Base-by-base conservation (phyloP, 805 yeast species). In the Scheffersomyces spartinae region DNA sequence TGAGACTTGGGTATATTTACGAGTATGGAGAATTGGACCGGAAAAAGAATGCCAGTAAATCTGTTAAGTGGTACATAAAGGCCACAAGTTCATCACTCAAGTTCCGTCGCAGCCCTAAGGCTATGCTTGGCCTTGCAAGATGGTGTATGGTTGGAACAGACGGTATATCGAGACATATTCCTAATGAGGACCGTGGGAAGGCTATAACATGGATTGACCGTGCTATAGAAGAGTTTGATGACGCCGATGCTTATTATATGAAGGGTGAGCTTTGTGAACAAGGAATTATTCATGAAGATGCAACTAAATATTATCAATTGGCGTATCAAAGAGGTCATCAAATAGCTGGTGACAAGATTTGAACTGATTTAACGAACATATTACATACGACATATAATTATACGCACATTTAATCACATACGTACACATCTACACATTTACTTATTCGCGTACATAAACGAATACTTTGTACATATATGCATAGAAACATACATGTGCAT, bases 141-240 rank as follows among this genome's bases (percentile, higher is more conserved):
- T 61, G 67, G 67, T 46, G 43, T 26, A 35, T 58, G 30, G 35
- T 32, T 21, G 65, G 64, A 10, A 39, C 51, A 8, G 36, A 50
- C 8, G 59, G 58, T 7, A 35, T 33, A 13, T 45, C 51, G 27
- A 55, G 50, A 29, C 51, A 54, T 25, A 49, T 60, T 23, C 61
- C 63, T 7, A 30, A 32, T 12, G 52, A 60, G 5, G 48, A 49
- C 24, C 57, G 54, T 1, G 54, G 49, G 17, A 45, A 42, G 34
- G 64, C 65, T 1, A 37, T 54, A 11, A 47, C 47, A 42, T 60
- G 66, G 65, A 55, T 63, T 33, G 63, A 59, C 18, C 36, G 62
- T 4, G 66, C 66, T 2, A 42, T 57, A 16, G 47, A 49, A 31
- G 64, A 58, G 34, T 57, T 50, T 31, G 39, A 42, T 7, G 39